Conservation (phyloP, 257 asterid species). For the Verbena officinalis region DNA sequence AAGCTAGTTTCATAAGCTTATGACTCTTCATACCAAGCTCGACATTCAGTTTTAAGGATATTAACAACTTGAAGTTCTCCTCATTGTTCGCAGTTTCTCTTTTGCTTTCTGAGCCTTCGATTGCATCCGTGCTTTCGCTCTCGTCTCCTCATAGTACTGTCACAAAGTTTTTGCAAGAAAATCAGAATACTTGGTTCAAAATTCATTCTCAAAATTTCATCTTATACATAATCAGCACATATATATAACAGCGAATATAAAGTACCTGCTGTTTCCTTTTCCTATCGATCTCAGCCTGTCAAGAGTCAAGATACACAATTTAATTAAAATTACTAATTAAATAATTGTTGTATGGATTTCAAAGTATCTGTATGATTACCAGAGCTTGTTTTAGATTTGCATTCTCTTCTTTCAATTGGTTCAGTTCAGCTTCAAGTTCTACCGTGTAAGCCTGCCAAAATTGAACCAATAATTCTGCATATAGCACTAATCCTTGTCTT, state of each 20-base stretch:
- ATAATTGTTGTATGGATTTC: background rate
- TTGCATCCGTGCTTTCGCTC: slow-evolving; percentile 31
- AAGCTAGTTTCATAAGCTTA: too few relatives aligned
- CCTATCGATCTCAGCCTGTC: slow-evolving; percentile 48
- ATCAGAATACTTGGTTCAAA: background rate
- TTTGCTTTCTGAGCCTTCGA: slow-evolving; percentile 42
- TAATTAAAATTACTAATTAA: background rate
- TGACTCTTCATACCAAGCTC: too few relatives aligned
- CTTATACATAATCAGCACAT: background rate
- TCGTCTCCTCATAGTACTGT: slow-evolving; percentile 43
- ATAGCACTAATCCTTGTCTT: background rate
- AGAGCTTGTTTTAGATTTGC: slow-evolving; percentile 53
- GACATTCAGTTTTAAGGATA: too few relatives aligned
- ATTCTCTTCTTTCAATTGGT: slow-evolving; percentile 75
- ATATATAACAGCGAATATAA: background rate
- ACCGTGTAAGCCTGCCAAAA: slow-evolving; percentile 66
- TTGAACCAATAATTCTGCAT: background rate
- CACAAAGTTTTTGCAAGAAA: background rate
- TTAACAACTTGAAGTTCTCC: slow-evolving; percentile 47
- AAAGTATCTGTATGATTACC: slow-evolving; percentile 34
- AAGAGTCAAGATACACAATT: background rate
- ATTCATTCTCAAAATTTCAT: background rate
- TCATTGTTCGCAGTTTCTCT: slow-evolving; percentile 36
- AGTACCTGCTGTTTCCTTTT: slow-evolving; percentile 58
- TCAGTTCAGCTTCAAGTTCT: slow-evolving; percentile 79